Evolutionary conservation across 305 asterid species (phyloP), one percentile per base, ranked within the genome.

Genomic region (Coffea humblotiana): DNA sequence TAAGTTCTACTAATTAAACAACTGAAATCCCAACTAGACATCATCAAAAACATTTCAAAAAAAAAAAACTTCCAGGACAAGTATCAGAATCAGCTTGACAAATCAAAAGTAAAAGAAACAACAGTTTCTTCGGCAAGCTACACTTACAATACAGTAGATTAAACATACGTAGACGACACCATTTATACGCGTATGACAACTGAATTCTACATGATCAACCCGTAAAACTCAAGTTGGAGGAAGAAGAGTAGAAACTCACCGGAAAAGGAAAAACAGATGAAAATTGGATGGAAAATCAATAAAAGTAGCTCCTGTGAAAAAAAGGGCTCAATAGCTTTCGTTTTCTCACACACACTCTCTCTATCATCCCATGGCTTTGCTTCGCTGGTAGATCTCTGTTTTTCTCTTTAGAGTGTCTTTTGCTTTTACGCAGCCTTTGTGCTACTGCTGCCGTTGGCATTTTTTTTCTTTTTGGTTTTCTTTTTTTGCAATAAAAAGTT

Each of bases 61-160:
- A 12, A 48, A 74, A 21, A 75, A 43, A 25, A 19, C 3, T 51
- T 16, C 35, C 37, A 25, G 18, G 37, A 23, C 67, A 75, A 76
- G 71, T 73, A 75, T 81, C 84, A 81, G 84, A 82, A 85, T 82
- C 82, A 75, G 84, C 72, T 71, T 75, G 51, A 49, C 81, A 63
- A 73, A 72, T 70, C 25, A 60, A 3, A 69, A 76, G 16, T 43
- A 54, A 23, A 77, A 40, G 66, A 74, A 77, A 80, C 64, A 66
- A 80, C 64, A 66, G 80, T 66, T 77, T 61, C 80, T 75, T 47
- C 25, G 13, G 0, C 27, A 65, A 64, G 10, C 76, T 52, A 65
- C 82, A 47, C 71, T 69, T 71, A 82, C 15, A 71, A 45, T 48
- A 45, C 45, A 47, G 51, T 56, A 18, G 6, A 40, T 40, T 40